These are phyloP conservation scores for Cyclotella atomus DNA, from an alignment of 108 stramenopile genomes.

Conservation along the genomic window DNA sequence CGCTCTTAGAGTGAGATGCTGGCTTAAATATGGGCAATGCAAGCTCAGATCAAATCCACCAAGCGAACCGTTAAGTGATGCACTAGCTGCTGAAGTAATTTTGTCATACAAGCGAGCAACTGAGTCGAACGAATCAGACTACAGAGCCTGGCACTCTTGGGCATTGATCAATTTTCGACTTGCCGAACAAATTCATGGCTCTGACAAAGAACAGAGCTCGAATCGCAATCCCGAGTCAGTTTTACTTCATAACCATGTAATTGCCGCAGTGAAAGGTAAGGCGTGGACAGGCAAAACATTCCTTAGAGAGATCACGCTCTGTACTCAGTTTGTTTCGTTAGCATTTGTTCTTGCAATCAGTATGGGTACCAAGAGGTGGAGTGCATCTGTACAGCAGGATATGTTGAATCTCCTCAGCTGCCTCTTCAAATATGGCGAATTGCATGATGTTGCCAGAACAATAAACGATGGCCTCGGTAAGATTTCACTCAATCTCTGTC, in stretches of 20 bases:
- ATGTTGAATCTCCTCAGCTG: conserved; percentile 95
- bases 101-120: conserved; percentile 83
- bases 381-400: conserved; percentile 97
- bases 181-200: conserved; percentile 75
- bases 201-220: conserved; percentile 52
- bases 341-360: conserved; percentile 88
- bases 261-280: conserved; percentile 86
- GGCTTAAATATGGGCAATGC: conserved; percentile 92
- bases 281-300: no score
- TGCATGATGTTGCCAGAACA: conserved; percentile 70
- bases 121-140: conserved; percentile 59
- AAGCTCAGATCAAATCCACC: conserved; percentile 49
- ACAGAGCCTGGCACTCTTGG: conserved; percentile 98
- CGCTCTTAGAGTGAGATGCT: conserved; percentile 75
- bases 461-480: conserved; percentile 75
- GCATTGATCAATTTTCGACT: conserved; percentile 96
- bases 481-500: background rate
- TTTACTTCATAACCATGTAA: conserved; percentile 65
- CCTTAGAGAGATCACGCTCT: no score
- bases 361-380: conserved; percentile 91
- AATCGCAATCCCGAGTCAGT: conserved; percentile 11
- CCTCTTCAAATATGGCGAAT: conserved; percentile 93
- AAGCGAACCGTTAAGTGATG: conserved; percentile 39
- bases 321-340: no score
- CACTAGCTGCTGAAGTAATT: conserved; percentile 73